Base-by-base conservation (phyloP, 2,329 filamentous ascomycete genomes). In the Scortechinia acanthostroma region DNA sequence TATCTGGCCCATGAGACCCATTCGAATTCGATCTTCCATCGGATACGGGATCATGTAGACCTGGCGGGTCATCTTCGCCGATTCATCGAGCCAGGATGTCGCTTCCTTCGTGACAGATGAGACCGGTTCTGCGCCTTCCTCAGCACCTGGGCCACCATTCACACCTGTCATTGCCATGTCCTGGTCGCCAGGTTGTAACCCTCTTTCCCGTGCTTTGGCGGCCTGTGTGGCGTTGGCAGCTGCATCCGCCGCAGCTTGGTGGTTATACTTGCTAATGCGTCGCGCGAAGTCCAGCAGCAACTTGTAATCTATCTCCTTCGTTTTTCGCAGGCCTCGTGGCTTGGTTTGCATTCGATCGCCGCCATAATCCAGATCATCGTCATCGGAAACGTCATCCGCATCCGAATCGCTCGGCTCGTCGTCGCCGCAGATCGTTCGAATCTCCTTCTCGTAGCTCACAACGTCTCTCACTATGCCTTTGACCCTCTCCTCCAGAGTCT, bases 191-290 rank as follows among this genome's bases (percentile, higher is more conserved):
- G 3, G 14, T 17, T 30, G 19, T n/a, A 22, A 21, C 43, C 42
- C 42, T 15, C 15, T 16, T 16, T 40, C 15, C 14, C 17, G 37
- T 47, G 48, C 42, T 6, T 47, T 49, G 16, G 59, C 58, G 2
- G 55, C 57, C 17, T 60, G 59, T 10, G 64, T 49, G 10, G 48
- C 49, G 16, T 60, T 58, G 2, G 55, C 57, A 16, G 61, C 59
- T 10, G 64, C 66, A 52, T 69, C 66, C 10, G 62, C 58, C 21
- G 65, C 65, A 0, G 67, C 68, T 46, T 65, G 57, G 16, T 62
- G 59, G 45, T 70, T 69, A 48, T 69, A 69, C 52, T 66, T 68
- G 55, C 67, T 69, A 42, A 70, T 70, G 17, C 67, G 56, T 3
- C 66, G 60, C 3, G 68, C 67, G 44, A 70, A 70, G 22, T 66